A percentile compares a stretch with the other conserved stretches of the same genome.
phyloP scores from a whole-genome alignment of 2,329 filamentous ascomycete species.

The Aspergillus pseudoglaucus region DNA sequence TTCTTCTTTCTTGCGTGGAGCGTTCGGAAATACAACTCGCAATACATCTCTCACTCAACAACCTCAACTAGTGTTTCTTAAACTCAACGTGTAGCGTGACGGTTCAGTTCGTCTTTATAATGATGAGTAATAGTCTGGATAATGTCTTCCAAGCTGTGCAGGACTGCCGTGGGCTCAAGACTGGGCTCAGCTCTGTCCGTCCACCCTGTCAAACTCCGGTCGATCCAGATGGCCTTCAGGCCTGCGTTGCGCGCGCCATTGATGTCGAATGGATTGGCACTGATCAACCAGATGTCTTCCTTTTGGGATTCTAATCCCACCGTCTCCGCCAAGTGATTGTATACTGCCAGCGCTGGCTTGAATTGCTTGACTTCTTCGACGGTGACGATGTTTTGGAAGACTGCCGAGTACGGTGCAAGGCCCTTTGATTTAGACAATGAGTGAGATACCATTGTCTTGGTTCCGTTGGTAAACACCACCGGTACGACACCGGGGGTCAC shows the following conservation, averaged over 20 bases:
- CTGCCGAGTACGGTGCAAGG: constrained; percentile 42
- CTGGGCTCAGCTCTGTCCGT: constrained; percentile 52
- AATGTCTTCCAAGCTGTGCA: constrained; percentile 44
- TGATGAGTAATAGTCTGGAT: background rate
- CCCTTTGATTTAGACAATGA: constrained; percentile 54
- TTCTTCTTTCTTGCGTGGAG: constrained; percentile 36
- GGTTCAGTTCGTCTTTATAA: background rate
- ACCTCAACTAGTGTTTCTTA: background rate
- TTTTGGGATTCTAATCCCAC: constrained; percentile 43
- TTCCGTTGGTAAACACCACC: constrained; percentile 67
- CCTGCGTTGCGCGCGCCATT: constrained; percentile 58
- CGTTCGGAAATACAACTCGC: constrained; percentile 43
- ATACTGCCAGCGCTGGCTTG: constrained; percentile 60
- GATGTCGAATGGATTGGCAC: constrained; percentile 67
- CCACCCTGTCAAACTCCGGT: constrained; percentile 59
- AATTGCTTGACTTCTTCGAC: constrained; percentile 56
- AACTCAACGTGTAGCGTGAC: background rate
- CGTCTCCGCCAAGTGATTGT: constrained; percentile 51
- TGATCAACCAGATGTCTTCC: constrained; percentile 60
- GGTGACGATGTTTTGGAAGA: constrained; percentile 54
- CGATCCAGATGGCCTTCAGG: constrained; percentile 61
- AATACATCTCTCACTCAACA: constrained; percentile 27
- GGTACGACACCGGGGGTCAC: constrained; percentile 40
- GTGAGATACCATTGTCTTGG: constrained; percentile 54
- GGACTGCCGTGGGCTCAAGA: constrained; percentile 49